Evolutionary conservation across 768 basidiomycete species (phyloP).

Genomic region (Russula lepida): DNA sequence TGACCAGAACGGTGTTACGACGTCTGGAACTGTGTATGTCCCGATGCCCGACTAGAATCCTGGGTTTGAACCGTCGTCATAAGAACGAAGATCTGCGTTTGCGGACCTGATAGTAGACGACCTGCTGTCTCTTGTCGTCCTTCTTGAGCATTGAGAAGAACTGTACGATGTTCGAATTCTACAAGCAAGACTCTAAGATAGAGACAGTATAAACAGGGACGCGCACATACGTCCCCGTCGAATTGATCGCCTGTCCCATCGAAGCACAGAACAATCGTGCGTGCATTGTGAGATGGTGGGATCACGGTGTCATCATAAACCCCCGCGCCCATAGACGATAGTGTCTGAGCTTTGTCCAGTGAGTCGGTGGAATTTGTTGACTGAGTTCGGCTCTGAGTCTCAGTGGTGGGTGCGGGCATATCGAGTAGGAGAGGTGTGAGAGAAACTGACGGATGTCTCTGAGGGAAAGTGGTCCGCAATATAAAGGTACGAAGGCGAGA

Average conservation of each 20-base stretch:
- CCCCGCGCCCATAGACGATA: neutral
- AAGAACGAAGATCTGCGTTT: neutral
- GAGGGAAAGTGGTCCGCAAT: neutral
- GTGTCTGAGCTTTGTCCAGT: neutral
- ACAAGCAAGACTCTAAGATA: neutral
- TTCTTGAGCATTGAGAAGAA: slow-evolving; percentile 65
- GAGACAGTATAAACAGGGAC: neutral
- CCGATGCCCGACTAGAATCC: slow-evolving; percentile 55
- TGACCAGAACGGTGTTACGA: slow-evolving; percentile 51
- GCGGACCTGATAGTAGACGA: slow-evolving; percentile 67
- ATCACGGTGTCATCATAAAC: slow-evolving; percentile 17
- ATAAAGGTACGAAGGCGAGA: neutral
- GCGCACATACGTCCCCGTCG: slow-evolving; percentile 44
- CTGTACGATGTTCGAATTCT: slow-evolving; percentile 70
- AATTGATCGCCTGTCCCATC: slow-evolving; percentile 61
- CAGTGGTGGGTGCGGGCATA: neutral
- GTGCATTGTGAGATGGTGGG: slow-evolving; percentile 19
- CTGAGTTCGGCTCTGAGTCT: neutral
- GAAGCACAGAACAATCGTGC: slow-evolving; percentile 64
- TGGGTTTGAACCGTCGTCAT: neutral
- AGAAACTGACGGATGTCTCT: neutral
- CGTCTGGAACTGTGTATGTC: slow-evolving; percentile 56
- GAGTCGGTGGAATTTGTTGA: neutral
- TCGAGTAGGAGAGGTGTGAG: neutral
- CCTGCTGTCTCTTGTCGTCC: slow-evolving; percentile 48